Evolutionary conservation across 768 basidiomycete genomes (phyloP).

Genomic region (Wakefieldia striispora): DNA sequence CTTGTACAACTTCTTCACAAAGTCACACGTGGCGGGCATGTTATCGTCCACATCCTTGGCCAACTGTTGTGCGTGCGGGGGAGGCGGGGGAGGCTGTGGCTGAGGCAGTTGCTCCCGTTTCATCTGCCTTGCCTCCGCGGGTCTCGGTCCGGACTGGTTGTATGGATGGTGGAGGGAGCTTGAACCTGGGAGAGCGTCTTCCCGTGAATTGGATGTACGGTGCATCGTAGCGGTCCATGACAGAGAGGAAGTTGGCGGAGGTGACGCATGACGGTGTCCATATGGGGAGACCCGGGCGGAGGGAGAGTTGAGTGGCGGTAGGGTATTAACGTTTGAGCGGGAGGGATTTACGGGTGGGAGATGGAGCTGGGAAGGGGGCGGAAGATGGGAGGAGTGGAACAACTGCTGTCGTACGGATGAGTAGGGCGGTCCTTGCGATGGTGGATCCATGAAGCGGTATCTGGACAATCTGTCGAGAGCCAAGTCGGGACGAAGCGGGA

Average conservation of each 20-base stretch:
- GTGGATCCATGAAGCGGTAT: slow-evolving; percentile 22
- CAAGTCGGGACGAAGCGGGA: slow-evolving; percentile 7
- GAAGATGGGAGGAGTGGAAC: slow-evolving; percentile 43
- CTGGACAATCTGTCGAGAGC: not conserved
- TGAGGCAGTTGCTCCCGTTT: slow-evolving; percentile 30
- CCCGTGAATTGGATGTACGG: slow-evolving; percentile 41
- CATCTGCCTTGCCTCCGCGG: slow-evolving; percentile 25
- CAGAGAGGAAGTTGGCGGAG: slow-evolving; percentile 25
- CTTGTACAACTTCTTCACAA: slow-evolving; percentile 95
- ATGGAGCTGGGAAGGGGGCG: slow-evolving; percentile 42
- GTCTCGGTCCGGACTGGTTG: slow-evolving; percentile 19
- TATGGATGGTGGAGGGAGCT: slow-evolving; percentile 23
- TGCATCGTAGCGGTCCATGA: slow-evolving; percentile 29
- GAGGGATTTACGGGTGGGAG: slow-evolving; percentile 35
- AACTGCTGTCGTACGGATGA: slow-evolving; percentile 32
- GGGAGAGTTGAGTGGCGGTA: slow-evolving; percentile 38
- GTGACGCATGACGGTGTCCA: slow-evolving; percentile 27
- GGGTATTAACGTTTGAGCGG: slow-evolving; percentile 38
- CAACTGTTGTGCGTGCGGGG: slow-evolving; percentile 12
- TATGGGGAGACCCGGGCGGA: slow-evolving; percentile 27
- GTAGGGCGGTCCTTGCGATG: slow-evolving; percentile 32
- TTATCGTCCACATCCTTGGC: slow-evolving; percentile 56
- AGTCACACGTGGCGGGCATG: slow-evolving; percentile 88
- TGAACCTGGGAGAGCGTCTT: slow-evolving; percentile 35
- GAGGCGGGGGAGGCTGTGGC: slow-evolving; percentile 22